Evolutionary conservation across 1,284 basidiomycete species (phyloP).

Genomic region (Irpex rosettiformis): DNA sequence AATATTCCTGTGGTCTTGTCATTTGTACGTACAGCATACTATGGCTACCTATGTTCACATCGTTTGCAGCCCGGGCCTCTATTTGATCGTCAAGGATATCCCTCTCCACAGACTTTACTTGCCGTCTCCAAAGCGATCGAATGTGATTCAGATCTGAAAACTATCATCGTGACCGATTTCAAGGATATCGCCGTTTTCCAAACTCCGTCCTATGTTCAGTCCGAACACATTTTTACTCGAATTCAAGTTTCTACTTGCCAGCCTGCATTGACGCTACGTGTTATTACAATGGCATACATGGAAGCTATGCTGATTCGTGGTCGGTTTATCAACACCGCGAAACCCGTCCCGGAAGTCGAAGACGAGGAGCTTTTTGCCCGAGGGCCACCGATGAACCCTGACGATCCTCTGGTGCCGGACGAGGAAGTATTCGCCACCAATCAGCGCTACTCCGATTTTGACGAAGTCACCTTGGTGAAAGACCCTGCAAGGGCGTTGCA

Average conservation of each 20-base stretch:
- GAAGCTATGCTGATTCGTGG: not conserved
- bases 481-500: slow-evolving; percentile 4
- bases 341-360: not conserved
- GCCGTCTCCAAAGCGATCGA: not conserved
- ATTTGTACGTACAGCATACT: not conserved
- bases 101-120: not conserved
- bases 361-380: not conserved
- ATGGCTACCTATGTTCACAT: not conserved
- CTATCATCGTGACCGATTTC: slow-evolving; percentile 1
- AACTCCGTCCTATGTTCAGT: too few relatives aligned
- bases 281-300: not conserved
- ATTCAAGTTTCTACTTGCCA: not conserved
- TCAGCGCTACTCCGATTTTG: not conserved
- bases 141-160: not conserved
- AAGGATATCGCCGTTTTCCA: slow-evolving; percentile 4
- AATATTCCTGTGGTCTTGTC: not conserved
- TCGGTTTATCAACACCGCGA: not conserved
- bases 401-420: slow-evolving; percentile 1
- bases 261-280: not conserved
- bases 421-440: slow-evolving; percentile 3
- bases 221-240: not conserved
- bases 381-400: slow-evolving; percentile 2
- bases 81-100: not conserved
- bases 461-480: not conserved
- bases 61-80: not conserved